Percentiles rank a stretch among this genome's conserved stretches.
Conservation (phyloP, 352 stramenopile species). For the Elongisporangium undulatum region DNA sequence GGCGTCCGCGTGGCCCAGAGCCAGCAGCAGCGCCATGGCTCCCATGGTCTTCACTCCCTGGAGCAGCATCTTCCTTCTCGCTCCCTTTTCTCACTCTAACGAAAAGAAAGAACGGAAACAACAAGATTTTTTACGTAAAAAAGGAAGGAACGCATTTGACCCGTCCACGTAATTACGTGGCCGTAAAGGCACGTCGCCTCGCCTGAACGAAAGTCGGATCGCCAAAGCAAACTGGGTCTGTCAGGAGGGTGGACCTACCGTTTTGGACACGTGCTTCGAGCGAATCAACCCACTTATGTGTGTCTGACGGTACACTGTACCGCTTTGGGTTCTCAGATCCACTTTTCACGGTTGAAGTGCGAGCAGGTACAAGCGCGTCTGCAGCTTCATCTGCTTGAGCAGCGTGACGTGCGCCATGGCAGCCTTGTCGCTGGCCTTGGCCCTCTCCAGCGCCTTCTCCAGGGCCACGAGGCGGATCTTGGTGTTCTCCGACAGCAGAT, state of each 20-base stretch:
- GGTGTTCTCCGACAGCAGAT: constrained; percentile 44
- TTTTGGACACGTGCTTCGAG: not conserved
- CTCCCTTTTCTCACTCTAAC: constrained; percentile 15
- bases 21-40: constrained; percentile 16
- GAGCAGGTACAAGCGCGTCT: constrained; percentile 78
- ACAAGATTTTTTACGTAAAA: constrained; percentile 3
- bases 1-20: constrained; percentile 15
- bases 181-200: not conserved
- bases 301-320: not conserved
- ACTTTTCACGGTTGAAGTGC: constrained; percentile 35
- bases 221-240: not conserved
- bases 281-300: not conserved
- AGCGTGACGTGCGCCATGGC: constrained; percentile 38
- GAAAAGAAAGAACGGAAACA: constrained; percentile 6
- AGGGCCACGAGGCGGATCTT: constrained; percentile 45
- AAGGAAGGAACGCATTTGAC: not conserved
- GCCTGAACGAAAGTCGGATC: not conserved
- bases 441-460: constrained; percentile 41
- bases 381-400: constrained; percentile 71
- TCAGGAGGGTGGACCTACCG: not conserved
- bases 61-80: constrained; percentile 13
- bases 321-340: not conserved
- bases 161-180: not conserved
- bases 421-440: constrained; percentile 28
- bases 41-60: constrained; percentile 6